phyloP scores from a whole-genome alignment of 495 filamentous ascomycete genomes.

The Darksidea phi region DNA sequence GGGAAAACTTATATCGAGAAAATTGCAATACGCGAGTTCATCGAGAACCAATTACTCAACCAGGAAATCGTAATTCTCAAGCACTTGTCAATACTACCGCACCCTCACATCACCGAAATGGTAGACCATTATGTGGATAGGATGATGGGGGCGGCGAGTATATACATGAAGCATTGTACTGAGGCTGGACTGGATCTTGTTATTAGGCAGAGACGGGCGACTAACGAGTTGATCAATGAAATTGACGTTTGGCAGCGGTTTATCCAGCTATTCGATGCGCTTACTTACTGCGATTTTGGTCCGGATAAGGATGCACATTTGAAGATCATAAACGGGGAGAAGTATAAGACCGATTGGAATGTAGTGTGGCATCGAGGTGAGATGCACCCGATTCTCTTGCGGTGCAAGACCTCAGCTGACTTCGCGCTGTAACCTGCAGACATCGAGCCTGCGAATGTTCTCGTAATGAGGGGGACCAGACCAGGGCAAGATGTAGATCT shows the following conservation, averaged over 20 bases:
- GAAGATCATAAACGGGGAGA: neutral
- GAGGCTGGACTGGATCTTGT: neutral
- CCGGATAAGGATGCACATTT: neutral
- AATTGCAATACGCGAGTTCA: neutral
- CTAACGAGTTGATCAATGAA: neutral
- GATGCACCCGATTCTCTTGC: too few relatives aligned
- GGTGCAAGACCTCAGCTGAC: too few relatives aligned
- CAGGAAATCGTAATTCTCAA: slow-evolving; percentile 2
- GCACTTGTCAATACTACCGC: neutral
- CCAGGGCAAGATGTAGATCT: neutral
- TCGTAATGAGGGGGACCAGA: neutral
- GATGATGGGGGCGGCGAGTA: neutral
- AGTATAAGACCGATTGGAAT: slow-evolving; percentile 2
- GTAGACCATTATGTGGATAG: slow-evolving; percentile 5
- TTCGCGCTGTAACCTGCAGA: neutral
- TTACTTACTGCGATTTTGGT: slow-evolving; percentile 8
- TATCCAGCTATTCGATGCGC: neutral
- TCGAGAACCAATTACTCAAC: neutral
- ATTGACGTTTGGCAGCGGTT: slow-evolving; percentile 16
- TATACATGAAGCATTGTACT: slow-evolving; percentile 13
- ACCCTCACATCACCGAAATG: slow-evolving; percentile 3
- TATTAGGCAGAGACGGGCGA: neutral
- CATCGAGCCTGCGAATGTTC: slow-evolving; percentile 13
- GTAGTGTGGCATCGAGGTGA: slow-evolving; percentile 1
- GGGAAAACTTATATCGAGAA: slow-evolving; percentile 16